phyloP scores from a whole-genome alignment of 1,284 basidiomycete species.

The Leccinum fallax region DNA sequence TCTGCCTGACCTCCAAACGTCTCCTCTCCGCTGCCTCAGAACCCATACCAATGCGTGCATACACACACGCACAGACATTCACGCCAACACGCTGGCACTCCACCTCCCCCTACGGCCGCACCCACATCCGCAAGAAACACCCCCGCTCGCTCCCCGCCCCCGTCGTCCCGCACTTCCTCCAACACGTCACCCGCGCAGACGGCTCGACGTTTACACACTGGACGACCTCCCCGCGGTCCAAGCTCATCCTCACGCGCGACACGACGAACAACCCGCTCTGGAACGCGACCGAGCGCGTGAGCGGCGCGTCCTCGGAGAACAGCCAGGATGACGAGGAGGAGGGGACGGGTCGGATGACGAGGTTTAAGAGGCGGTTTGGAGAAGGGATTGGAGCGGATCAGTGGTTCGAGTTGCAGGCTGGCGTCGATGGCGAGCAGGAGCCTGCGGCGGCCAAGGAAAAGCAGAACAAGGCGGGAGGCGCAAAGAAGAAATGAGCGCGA shows the following conservation, averaged over 20 bases:
- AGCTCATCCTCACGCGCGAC: conserved; percentile 77
- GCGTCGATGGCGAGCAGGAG: conserved; percentile 31
- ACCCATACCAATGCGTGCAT: background rate
- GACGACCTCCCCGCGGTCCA: conserved; percentile 81
- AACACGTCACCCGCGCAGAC: conserved; percentile 81
- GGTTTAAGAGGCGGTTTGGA: conserved; percentile 79
- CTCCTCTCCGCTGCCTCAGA: conserved; percentile 8
- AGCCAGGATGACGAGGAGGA: conserved; percentile 70
- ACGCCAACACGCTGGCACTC: conserved; percentile 50
- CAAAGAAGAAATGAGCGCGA: conserved; percentile 26
- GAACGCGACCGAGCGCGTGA: conserved; percentile 57
- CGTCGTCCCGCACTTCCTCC: conserved; percentile 81
- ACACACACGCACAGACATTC: background rate
- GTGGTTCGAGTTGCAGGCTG: conserved; percentile 30
- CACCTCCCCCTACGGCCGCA: conserved; percentile 72
- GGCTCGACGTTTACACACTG: conserved; percentile 86
- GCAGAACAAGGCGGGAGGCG: conserved; percentile 12
- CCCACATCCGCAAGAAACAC: conserved; percentile 75
- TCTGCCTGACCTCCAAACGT: conserved; percentile 13
- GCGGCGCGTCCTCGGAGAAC: conserved; percentile 60
- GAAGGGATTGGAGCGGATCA: conserved; percentile 50
- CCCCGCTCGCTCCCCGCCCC: conserved; percentile 72
- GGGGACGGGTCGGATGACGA: conserved; percentile 72
- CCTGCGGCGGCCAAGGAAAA: conserved; percentile 32
- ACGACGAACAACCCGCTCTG: conserved; percentile 84